phyloP scores from a whole-genome alignment of 129 eudicot species.

The carrot (Daucus carota) region DH1_v3.0 NC_030388.2:29193001-29193500 shows the following conservation, averaged over 20 bases:
- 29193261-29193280: slow-evolving; percentile 87
- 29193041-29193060: neutral
- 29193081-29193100: neutral
- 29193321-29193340: slow-evolving; percentile 99
- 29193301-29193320: slow-evolving; percentile 97
- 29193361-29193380: neutral
- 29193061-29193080: neutral
- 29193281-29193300: slow-evolving; percentile 98
- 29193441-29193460: neutral
- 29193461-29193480: neutral
- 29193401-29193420: neutral
- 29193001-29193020: neutral
- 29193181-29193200: neutral
- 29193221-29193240: slow-evolving; percentile 4
- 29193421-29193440: neutral
- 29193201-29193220: neutral
- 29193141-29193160: neutral
- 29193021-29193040: neutral
- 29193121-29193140: neutral
- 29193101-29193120: neutral
- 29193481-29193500: slow-evolving; percentile 61
- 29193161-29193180: neutral
- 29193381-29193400: neutral
- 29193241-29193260: slow-evolving; percentile 12
- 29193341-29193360: slow-evolving; percentile 64